Base-by-base conservation (phyloP, 2,329 filamentous ascomycete species). In the Chalara sp. region DNA sequence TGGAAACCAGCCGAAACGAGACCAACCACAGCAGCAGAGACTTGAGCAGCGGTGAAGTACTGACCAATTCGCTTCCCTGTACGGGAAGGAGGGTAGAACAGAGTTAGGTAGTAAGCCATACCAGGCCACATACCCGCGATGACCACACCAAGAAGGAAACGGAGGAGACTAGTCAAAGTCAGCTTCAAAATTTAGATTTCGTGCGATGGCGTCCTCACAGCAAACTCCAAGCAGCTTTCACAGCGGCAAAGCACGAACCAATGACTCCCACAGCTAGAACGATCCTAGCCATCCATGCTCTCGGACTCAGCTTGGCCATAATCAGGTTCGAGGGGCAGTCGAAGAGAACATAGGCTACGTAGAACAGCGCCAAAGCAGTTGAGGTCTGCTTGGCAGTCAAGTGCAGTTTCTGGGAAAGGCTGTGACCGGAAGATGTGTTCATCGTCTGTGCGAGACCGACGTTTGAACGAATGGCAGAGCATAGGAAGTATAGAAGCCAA, bases 111-210 rank as follows among this genome's bases (percentile, higher is more conserved):
- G 67, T 93, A 93, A 7, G 89, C 82, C 90, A 96, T 95, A 46
- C 90, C 90, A 0, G 90, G 90, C 90, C 90, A 96, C 85, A 96
- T 90, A 44, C 90, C 90, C 1, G 90, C 90, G 65, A 91, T 91
- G 29, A 95, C 89, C 11, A 93, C 78, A 45, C 90, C 90, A 6
- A 96, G 79, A 8, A 96, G 76, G 50, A 96, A 84, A 6, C 90
- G 84, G 31, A 96, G 76, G n/a, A 95, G 74, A 58, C 80, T 79
- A 43, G 3, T 5, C 6, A 6, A 13, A 2, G 28, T 58, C 29
- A 56, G 29, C 4, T n/a, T 8, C 7, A 6, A 4, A 7, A 6
- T 5, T 13, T 31, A 30, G 13, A 13, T 6, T 32, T 46, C 41
- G 28, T 30, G 37, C 32, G 33, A 32, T 7, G 33, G 46, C 8